A percentile compares a stretch with the other conserved stretches of the same genome.
Conservation (phyloP, 2,329 filamentous ascomycete genomes). For the Colletotrichum plurivorum region DNA sequence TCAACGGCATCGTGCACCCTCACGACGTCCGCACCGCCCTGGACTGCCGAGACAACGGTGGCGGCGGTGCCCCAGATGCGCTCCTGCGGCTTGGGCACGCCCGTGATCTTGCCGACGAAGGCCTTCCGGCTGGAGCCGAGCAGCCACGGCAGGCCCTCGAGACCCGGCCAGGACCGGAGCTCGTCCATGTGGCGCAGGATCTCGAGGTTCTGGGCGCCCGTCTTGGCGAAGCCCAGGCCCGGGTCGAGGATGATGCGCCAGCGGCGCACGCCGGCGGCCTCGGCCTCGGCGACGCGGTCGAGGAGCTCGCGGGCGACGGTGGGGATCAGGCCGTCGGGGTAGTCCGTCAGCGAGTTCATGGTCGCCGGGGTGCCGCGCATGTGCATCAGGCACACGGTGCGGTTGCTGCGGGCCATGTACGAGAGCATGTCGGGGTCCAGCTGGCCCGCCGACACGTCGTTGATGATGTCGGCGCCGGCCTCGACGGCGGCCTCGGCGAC, state of each 20-base stretch:
- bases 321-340: constrained; percentile 76
- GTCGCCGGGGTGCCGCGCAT: constrained; percentile 90
- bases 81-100: constrained; percentile 77
- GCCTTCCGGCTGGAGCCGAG: constrained; percentile 90
- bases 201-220: constrained; percentile 83
- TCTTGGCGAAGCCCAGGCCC: constrained; percentile 95
- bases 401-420: constrained; percentile 82
- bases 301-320: constrained; percentile 78
- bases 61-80: constrained; percentile 90
- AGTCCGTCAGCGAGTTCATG: constrained; percentile 80
- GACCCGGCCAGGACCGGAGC: constrained; percentile 74
- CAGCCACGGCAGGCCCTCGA: constrained; percentile 86
- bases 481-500: constrained; percentile 84
- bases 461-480: constrained; percentile 92
- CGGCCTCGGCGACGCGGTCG: constrained; percentile 79
- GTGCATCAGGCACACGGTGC: constrained; percentile 89
- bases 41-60: constrained; percentile 86
- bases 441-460: constrained; percentile 89
- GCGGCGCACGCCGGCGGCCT: constrained; percentile 84
- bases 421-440: constrained; percentile 87
- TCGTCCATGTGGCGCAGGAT: constrained; percentile 78
- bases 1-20: constrained; percentile 91
- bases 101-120: constrained; percentile 88
- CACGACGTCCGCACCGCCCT: constrained; percentile 91
- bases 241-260: constrained; percentile 98